Conservation (phyloP, 2,329 filamentous ascomycete genomes). For the Penicillium occitanis region DNA sequence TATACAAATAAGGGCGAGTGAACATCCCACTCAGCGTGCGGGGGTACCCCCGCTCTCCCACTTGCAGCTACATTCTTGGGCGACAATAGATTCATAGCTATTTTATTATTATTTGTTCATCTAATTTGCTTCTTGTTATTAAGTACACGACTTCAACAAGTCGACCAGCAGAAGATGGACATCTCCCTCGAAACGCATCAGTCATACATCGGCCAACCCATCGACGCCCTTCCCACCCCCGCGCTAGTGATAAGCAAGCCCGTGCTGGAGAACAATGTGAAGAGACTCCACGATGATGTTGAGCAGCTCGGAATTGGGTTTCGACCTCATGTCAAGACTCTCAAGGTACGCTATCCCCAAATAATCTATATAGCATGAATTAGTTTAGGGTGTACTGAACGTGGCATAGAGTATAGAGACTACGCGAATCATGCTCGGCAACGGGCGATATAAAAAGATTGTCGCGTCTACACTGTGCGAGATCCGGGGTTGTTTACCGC, state of each 20-base stretch:
- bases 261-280: conserved; percentile 41
- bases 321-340: conserved; percentile 48
- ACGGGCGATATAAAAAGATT: conserved; percentile 40
- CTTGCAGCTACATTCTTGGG: neutral
- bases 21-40: conserved; percentile 3
- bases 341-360: conserved; percentile 37
- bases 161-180: conserved; percentile 29
- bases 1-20: neutral
- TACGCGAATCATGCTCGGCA: conserved; percentile 45
- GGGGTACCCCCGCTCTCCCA: neutral
- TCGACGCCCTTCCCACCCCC: conserved; percentile 41
- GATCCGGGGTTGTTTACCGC: conserved; percentile 41
- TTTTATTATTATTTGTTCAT: neutral
- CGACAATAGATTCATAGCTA: neutral
- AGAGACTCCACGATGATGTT: conserved; percentile 41
- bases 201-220: conserved; percentile 38
- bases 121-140: neutral
- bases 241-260: conserved; percentile 43
- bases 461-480: conserved; percentile 46
- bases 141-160: too few relatives aligned
- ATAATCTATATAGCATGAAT: neutral
- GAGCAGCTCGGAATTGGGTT: conserved; percentile 41
- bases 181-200: conserved; percentile 33
- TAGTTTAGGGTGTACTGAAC: neutral
- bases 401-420: conserved; percentile 28